Evolutionary conservation across 768 basidiomycete species (phyloP).

Genomic region (Clitopilus passeckerianus): DNA sequence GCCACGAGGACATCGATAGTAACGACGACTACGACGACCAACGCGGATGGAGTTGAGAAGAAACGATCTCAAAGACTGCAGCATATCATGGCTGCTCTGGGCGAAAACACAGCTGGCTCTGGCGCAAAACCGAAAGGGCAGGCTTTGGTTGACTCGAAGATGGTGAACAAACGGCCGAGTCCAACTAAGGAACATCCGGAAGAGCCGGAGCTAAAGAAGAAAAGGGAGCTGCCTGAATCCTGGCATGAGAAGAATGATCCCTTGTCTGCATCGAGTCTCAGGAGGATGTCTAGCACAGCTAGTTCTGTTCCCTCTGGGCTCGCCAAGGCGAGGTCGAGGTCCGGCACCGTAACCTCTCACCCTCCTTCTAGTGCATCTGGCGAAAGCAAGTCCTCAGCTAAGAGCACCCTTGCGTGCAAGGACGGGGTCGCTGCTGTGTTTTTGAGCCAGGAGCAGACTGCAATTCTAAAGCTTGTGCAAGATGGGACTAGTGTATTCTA

Average conservation of each 20-base stretch:
- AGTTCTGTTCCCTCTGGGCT: constrained; percentile 7
- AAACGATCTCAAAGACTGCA: not conserved
- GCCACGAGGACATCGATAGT: not conserved
- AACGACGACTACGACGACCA: not conserved
- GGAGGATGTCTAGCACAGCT: not conserved
- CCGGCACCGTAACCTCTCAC: constrained; percentile 6
- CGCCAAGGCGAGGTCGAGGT: constrained; percentile 4
- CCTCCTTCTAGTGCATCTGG: constrained; percentile 4
- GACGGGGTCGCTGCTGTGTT: constrained; percentile 39
- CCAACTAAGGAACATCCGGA: constrained; percentile 10
- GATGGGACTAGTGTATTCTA: constrained; percentile 82
- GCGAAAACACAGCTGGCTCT: constrained; percentile 41
- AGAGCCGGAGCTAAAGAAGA: constrained; percentile 40
- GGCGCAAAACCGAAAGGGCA: constrained; percentile 13
- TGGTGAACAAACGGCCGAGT: constrained; percentile 34
- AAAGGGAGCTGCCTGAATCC: constrained; percentile 46
- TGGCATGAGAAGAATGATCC: constrained; percentile 30
- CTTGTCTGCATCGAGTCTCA: constrained; percentile 29
- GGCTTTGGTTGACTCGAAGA: constrained; percentile 22
- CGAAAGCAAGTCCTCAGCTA: not conserved
- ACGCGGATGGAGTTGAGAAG: not conserved
- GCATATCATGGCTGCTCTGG: not conserved
- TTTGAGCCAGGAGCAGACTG: constrained; percentile 82
- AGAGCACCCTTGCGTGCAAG: constrained; percentile 1
- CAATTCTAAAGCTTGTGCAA: constrained; percentile 76